Evolutionary conservation across 225 moss, liverwort and hornwort species (phyloP).

Genomic region (Bryoerythrophyllum caledonicum): DNA sequence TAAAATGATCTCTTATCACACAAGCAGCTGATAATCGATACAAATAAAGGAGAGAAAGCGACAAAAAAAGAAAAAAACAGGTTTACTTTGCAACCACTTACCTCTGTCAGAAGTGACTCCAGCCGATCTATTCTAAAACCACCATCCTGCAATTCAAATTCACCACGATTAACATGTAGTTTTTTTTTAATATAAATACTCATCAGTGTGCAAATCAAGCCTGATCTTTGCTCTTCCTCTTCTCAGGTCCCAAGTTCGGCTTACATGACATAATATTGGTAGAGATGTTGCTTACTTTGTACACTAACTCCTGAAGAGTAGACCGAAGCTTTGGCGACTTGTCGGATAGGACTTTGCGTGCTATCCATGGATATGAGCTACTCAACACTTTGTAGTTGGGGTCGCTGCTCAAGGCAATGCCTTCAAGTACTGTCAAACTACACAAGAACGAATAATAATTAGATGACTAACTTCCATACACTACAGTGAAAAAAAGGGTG

Average conservation of each 20-base stretch:
- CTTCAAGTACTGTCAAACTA: slow-evolving; percentile 97
- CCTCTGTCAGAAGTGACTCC: slow-evolving; percentile 84
- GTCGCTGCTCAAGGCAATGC: slow-evolving; percentile 82
- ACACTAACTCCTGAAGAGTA: slow-evolving; percentile 69
- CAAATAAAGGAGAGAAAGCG: no score
- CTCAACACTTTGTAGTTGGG: slow-evolving; percentile 91
- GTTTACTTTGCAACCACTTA: slow-evolving; percentile 12
- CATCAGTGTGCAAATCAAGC: not conserved
- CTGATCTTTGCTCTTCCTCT: not conserved
- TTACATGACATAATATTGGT: not conserved
- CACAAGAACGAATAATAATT: slow-evolving; percentile 9
- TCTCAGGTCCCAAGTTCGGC: not conserved
- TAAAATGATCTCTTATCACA: not conserved
- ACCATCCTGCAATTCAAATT: slow-evolving; percentile 54
- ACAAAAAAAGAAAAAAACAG: not conserved
- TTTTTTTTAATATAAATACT: not conserved
- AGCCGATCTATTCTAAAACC: slow-evolving; percentile 80
- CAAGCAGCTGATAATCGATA: not conserved
- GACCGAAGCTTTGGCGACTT: slow-evolving; percentile 74
- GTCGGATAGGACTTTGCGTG: slow-evolving; percentile 86
- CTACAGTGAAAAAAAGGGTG: not conserved
- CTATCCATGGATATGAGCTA: slow-evolving; percentile 97
- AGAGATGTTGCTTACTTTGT: slow-evolving; percentile 52
- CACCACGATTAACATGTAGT: not conserved
- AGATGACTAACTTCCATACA: not conserved